Evolutionary conservation across 345 rosid genomes (phyloP).

Genomic region (Streptanthus diversifolius): DNA sequence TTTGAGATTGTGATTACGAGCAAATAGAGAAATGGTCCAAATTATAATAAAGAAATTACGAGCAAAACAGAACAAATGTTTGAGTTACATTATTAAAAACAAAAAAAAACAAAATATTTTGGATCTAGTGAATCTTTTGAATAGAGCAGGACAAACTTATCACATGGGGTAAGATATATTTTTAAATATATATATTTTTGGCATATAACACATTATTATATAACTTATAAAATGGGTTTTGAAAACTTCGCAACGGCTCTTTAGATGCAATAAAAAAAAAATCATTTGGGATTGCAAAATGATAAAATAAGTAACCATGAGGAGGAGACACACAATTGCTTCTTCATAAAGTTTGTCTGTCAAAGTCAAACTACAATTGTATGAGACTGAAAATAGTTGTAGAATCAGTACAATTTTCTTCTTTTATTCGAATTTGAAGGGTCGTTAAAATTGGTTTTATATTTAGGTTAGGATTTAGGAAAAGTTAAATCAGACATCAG

Average conservation of each 20-base stretch:
- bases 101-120: no score
- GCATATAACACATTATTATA: conserved; percentile 3
- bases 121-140: conserved; percentile 25
- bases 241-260: conserved; percentile 17
- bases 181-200: not conserved
- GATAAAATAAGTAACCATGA: conserved; percentile 9
- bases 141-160: conserved; percentile 21
- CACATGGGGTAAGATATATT: conserved; percentile 20
- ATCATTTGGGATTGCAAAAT: conserved; percentile 29
- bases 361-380: no score
- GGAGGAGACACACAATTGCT: conserved; percentile 25
- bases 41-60: not conserved
- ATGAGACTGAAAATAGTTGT: not conserved
- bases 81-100: conserved; percentile 6
- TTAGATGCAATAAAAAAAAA: not conserved
- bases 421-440: not conserved
- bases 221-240: not conserved
- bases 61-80: conserved; percentile 28
- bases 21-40: not conserved
- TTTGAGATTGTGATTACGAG: not conserved
- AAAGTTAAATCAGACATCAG: no score
- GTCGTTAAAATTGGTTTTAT: no score
- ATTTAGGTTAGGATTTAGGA: not conserved
- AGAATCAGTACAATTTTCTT: not conserved
- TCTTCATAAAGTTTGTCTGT: conserved; percentile 26